Conservation (phyloP, 176 grass and related monocot genomes). For the Cocos nucifera region DNA sequence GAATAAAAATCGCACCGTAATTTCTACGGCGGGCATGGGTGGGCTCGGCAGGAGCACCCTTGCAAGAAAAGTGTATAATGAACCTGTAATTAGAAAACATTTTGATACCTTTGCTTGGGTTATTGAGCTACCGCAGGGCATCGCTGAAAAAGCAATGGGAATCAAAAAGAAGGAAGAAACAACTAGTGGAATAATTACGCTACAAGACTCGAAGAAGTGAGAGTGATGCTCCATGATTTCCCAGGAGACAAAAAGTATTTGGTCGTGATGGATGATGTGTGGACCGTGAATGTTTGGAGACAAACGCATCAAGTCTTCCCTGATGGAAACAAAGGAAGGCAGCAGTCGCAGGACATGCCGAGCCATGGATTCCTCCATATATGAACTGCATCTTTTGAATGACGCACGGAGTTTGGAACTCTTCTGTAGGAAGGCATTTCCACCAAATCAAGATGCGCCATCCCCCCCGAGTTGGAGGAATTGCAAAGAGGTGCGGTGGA, state of each 20-base stretch:
- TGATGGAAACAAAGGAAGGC: conserved; percentile 5
- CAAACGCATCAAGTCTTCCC: neutral
- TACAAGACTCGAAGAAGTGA: conserved; percentile 1
- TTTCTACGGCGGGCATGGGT: conserved; percentile 8
- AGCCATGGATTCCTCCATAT: neutral
- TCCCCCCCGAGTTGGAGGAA: too few relatives aligned
- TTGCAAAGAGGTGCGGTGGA: too few relatives aligned
- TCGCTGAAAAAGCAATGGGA: too few relatives aligned
- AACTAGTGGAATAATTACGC: too few relatives aligned
- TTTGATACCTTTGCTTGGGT: neutral
- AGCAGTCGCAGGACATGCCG: conserved; percentile 6
- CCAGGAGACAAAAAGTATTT: neutral
- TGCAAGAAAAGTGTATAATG: conserved; percentile 9
- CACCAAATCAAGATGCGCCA: neutral
- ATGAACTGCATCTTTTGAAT: conserved; percentile 8
- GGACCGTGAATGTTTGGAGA: conserved; percentile 1
- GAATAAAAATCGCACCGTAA: too few relatives aligned
- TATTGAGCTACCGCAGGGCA: too few relatives aligned
- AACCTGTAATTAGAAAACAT: neutral
- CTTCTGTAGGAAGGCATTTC: conserved; percentile 9
- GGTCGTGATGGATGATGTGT: too few relatives aligned
- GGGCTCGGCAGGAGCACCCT: neutral
- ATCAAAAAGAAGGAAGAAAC: neutral
- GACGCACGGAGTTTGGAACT: conserved; percentile 9
- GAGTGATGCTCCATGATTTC: neutral